phyloP scores from a whole-genome alignment of 1,284 basidiomycete genomes.

The Apiotrichum mycotoxinovorans region DNA sequence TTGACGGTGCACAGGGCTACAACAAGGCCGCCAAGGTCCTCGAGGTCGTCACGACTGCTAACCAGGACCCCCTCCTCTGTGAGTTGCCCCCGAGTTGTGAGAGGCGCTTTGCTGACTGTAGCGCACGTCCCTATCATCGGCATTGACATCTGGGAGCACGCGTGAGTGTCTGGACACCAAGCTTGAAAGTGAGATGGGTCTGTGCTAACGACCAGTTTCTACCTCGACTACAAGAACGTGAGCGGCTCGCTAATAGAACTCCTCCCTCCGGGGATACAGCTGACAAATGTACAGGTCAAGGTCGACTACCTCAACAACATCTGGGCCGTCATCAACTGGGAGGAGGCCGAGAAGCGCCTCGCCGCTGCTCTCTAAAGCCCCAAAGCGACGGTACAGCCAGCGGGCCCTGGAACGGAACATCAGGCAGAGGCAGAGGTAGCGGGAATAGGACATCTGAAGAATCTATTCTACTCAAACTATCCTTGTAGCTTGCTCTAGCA shows the following conservation, averaged over 20 bases:
- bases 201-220: slow-evolving; percentile 52
- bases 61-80: slow-evolving; percentile 90
- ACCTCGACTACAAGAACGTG: slow-evolving; percentile 89
- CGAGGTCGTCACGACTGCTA: slow-evolving; percentile 84
- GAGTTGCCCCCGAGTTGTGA: slow-evolving; percentile 18
- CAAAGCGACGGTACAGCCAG: neutral
- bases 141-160: slow-evolving; percentile 81
- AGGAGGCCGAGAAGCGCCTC: slow-evolving; percentile 76
- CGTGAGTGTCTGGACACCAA: slow-evolving; percentile 25
- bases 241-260: neutral
- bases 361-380: slow-evolving; percentile 53
- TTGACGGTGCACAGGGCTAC: slow-evolving; percentile 58
- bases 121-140: slow-evolving; percentile 87
- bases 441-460: too few species aligned
- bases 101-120: slow-evolving; percentile 36
- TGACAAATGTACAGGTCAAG: slow-evolving; percentile 55
- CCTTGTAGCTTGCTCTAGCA: too few species aligned
- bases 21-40: slow-evolving; percentile 69
- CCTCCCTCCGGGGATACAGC: neutral
- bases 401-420: too few species aligned
- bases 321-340: slow-evolving; percentile 90
- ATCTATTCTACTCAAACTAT: too few species aligned
- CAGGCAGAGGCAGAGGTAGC: too few species aligned
- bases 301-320: slow-evolving; percentile 83
- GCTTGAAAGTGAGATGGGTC: neutral